Conservation (phyloP, 495 filamentous ascomycete species). For the Penicillium verhagenii region DNA sequence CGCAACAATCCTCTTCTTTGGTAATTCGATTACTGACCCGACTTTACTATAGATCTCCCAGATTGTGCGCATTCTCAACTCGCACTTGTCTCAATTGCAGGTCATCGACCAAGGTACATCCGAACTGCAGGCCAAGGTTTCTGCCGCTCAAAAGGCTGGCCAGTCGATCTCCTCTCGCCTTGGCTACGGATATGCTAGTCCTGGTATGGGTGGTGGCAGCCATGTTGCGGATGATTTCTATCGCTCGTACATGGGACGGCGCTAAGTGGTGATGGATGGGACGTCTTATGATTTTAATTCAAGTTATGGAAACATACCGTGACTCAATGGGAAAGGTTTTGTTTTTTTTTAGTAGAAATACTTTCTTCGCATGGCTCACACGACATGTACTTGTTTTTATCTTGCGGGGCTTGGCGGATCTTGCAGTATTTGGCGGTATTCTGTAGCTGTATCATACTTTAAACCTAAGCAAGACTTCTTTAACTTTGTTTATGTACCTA, state of each 20-base stretch:
- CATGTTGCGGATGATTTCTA: conserved; percentile 76
- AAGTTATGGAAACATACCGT: neutral
- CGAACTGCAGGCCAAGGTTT: conserved; percentile 76
- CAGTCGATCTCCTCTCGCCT: conserved; percentile 67
- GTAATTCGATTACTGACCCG: neutral
- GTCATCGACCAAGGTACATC: conserved; percentile 83
- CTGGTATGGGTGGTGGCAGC: conserved; percentile 58
- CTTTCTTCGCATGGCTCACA: neutral
- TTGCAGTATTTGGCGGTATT: neutral
- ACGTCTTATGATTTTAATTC: conserved; percentile 23
- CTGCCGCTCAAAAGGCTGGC: conserved; percentile 71
- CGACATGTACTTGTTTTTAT: neutral
- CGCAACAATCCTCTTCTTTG: neutral
- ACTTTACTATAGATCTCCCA: conserved; percentile 67
- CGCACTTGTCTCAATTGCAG: conserved; percentile 84
- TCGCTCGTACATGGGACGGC: conserved; percentile 69
- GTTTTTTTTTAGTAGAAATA: neutral
- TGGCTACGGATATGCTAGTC: conserved; percentile 54
- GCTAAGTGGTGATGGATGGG: conserved; percentile 34
- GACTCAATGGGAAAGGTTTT: conserved; percentile 15
- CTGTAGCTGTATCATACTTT: neutral
- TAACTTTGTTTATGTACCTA: too few species aligned
- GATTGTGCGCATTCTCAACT: conserved; percentile 91
- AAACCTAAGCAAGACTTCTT: too few species aligned
- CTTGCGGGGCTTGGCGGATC: too few species aligned